A percentile compares a stretch with the other conserved stretches of the same genome.
Conservation (phyloP, 495 filamentous ascomycete genomes). For the Lentithecium fluviatile region DNA sequence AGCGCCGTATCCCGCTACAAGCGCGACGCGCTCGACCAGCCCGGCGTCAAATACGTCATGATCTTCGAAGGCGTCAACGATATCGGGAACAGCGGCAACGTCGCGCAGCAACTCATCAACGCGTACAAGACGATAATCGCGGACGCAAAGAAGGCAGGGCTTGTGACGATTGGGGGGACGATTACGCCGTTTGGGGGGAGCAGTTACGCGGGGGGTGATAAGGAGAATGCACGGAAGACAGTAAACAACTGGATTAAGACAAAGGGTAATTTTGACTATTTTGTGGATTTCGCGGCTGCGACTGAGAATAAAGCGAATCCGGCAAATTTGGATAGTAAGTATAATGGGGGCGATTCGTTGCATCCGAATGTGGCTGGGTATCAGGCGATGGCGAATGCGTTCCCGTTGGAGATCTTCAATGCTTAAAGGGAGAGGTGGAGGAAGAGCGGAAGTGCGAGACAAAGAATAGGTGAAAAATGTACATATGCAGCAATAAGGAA, state of each 20-base stretch:
- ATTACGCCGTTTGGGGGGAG: conserved; percentile 63
- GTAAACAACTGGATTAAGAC: conserved; percentile 64
- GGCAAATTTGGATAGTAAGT: conserved; percentile 49
- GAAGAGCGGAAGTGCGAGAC: not conserved
- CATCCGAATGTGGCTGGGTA: conserved; percentile 69
- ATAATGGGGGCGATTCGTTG: conserved; percentile 67
- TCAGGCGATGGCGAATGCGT: conserved; percentile 59
- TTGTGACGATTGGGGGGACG: conserved; percentile 62
- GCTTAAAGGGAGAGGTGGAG: not conserved
- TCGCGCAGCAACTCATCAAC: conserved; percentile 54
- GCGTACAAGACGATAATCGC: conserved; percentile 59
- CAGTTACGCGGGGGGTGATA: conserved; percentile 30
- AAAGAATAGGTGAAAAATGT: not conserved
- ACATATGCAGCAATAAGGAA: not conserved
- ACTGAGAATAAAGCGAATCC: conserved; percentile 53
- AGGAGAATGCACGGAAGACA: conserved; percentile 33
- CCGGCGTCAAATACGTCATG: conserved; percentile 60
- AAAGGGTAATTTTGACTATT: conserved; percentile 58
- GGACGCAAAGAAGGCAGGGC: conserved; percentile 56
- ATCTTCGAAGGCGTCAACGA: conserved; percentile 77
- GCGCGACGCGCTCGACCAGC: conserved; percentile 59
- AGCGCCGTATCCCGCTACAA: conserved; percentile 61
- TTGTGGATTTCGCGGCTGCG: conserved; percentile 63
- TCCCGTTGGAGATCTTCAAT: conserved; percentile 58
- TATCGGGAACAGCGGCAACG: conserved; percentile 55